Base-by-base conservation (phyloP, 495 filamentous ascomycete genomes). In the Penicillium silybi region DNA sequence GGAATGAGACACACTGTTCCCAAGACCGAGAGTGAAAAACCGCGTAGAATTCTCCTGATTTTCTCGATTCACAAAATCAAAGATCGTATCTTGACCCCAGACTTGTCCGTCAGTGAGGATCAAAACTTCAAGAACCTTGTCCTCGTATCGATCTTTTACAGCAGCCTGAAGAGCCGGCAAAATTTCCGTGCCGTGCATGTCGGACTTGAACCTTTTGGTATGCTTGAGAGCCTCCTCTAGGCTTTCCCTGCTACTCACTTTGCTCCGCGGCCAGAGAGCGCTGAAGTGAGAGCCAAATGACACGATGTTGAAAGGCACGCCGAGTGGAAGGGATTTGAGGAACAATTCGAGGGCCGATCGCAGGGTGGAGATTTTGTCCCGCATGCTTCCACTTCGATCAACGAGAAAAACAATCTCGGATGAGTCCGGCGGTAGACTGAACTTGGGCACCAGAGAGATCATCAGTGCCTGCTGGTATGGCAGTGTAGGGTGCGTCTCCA, bases 1-100 rank as follows among this genome's bases (percentile, higher is more conserved):
- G n/a, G 55, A 34, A 13, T 57, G 55, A 10, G 50, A 57, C 0
- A 39, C 55, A 2, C 6, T 19, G 38, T 46, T n/a, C 7, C 55
- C 55, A 34, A 57, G 39, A n/a, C 50, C 55, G 16, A 57, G 55
- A 38, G 50, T 34, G 16, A 53, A 57, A 23, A 53, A 49, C n/a
- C 50, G 34, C 2, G 55, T 13, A 16, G 41, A 52, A 19, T 42
- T 15, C 1, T 22, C 15, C 13, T 45, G 18, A 15, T 43, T 19
- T 0, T 35, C 34, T 11, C 45, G 18, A 8, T 38, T 50, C 41
- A 57, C 46, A 11, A 50, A 45, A 7, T 37, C 25, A n/a, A 46
- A 49, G 29, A 39, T 49, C 0, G 16, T 32, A 19, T 11, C 10
- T 29, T 29, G 27, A 11, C 9, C 8, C 27, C 27, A 29, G 27